Evolutionary conservation across 352 stramenopile genomes (phyloP), one percentile per base, ranked within the genome.

Genomic region (Phytophthora pisi): DNA sequence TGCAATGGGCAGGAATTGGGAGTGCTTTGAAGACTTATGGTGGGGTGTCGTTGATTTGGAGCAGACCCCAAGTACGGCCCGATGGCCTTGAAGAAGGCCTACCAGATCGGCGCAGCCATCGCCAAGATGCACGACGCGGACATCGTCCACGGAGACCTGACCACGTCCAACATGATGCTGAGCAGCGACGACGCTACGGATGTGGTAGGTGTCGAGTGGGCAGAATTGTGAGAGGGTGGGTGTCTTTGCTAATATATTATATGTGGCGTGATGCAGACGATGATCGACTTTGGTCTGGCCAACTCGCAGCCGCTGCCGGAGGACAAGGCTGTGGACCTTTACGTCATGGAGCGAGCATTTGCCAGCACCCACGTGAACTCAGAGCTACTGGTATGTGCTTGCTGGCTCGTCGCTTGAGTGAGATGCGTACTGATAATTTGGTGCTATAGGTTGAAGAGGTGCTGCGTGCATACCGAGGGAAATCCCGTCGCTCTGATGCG

Each of bases 161-260:
- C 92, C 43, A 98, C 94, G 24, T 98, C 92, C 49, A 98, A 98
- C 66, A 90, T 98, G 71, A 95, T 98, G 88, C 70, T 96, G n/a
- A 79, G 72, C 59, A 89, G 79, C 50, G 70, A 84, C 2, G 79
- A 86, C n/a, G 78, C 77, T 5, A 84, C 71, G 0, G 77, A 89
- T 51, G 85, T 91, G 70, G 82, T 91, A 51, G n/a, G 81, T 78
- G 24, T 5, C 58, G 9, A 24, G 9, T 24, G 5, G 5, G 46
- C 18, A 13, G 9, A 0, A 4, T 28, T 20, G 15, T 5, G 6
- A 31, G 24, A 28, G 23, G 10, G 1, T 58, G 24, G 36, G 10
- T 6, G 15, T 42, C 11, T 51, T 34, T 45, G 20, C 34, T 67
- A 8, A 54, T 4, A 53, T 4, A 34, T 69, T 15, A 20, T 67